Base-by-base conservation (phyloP, 352 stramenopile genomes). In the Phytophthora podocarpi region DNA sequence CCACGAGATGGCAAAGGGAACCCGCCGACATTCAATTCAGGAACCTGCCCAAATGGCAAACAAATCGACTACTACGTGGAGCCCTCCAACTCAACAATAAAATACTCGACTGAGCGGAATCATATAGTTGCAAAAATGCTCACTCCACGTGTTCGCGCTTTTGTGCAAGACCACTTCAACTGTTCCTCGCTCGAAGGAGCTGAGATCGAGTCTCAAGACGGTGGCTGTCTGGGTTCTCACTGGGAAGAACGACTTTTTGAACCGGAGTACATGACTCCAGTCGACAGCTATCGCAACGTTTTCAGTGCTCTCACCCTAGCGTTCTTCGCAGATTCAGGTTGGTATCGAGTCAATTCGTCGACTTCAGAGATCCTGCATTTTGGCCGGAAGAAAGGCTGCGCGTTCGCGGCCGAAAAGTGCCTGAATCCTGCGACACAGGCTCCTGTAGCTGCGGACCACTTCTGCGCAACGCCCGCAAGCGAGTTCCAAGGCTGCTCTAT, bases 171-270 rank as follows among this genome's bases (percentile, higher is more conserved):
- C 4, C 80, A 94, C 41, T 92, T 92, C 54, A 74, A 69, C 32
- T 94, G 85, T 64, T 55, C 68, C 2, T 59, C 47, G 10, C 51
- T 94, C 5, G 50, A 70, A 20, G 83, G 85, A 13, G 80, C 78
- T 0, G 83, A 94, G 45, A 69, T 94, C 5, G 85, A 94, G 52
- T 87, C 78, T 12, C 76, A 91, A n/a, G 80, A 90, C 55, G 76
- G 80, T n/a, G 76, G 75, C 0, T 92, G 82, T 51, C 31, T 90
- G 15, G 85, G 85, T 1, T 91, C 79, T 4, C 85, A 94, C 43
- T 92, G 80, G 81, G 85, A 94, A 58, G 81, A 92, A 56, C 73
- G 85, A 3, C 64, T 92, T 20, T 92, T 92, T 42, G 80, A 91
- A 30, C 64, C 81, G 5, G 80, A 91, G 62, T 85, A 85, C 58